Conservation (phyloP, 2,329 filamentous ascomycete genomes). For the Tolypocladium cylindrosporum region DNA sequence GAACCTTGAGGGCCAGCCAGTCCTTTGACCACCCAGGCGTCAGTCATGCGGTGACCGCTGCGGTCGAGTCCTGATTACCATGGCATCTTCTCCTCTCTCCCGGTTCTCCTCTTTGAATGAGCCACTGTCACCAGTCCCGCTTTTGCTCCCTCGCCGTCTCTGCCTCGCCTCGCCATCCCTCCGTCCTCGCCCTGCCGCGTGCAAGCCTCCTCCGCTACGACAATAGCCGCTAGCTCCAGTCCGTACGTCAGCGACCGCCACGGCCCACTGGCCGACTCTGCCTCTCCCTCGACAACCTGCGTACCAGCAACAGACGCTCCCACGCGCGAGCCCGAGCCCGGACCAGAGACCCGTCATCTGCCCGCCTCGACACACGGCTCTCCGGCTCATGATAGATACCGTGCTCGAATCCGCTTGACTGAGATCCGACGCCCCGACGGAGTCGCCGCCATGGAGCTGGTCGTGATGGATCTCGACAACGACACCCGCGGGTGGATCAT, state of each 20-base stretch:
- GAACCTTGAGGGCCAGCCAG: slow-evolving; percentile 8
- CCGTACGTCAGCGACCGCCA: neutral
- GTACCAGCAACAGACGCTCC: neutral
- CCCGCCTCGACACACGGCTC: neutral
- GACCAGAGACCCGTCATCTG: neutral
- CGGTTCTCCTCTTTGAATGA: too few species aligned
- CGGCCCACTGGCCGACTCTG: neutral
- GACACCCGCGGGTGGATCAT: slow-evolving; percentile 93
- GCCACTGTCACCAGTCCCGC: too few species aligned
- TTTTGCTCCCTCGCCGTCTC: too few species aligned
- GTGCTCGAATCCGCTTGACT: neutral
- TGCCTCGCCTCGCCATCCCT: neutral
- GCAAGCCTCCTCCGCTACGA: neutral
- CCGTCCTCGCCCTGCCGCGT: neutral
- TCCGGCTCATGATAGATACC: neutral
- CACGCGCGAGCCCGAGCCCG: neutral
- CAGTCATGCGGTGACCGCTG: neutral
- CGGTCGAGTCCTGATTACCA: too few species aligned
- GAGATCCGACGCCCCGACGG: neutral
- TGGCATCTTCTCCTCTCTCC: too few species aligned
- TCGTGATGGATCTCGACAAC: slow-evolving; percentile 45
- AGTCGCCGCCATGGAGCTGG: slow-evolving; percentile 25
- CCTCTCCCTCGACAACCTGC: neutral
- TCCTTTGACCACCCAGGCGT: neutral
- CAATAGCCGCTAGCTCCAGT: neutral